Percentiles rank a stretch among this genome's conserved stretches.
Conservation (phyloP, 2,329 filamentous ascomycete genomes). For the Tolypocladium endophyticum region DNA sequence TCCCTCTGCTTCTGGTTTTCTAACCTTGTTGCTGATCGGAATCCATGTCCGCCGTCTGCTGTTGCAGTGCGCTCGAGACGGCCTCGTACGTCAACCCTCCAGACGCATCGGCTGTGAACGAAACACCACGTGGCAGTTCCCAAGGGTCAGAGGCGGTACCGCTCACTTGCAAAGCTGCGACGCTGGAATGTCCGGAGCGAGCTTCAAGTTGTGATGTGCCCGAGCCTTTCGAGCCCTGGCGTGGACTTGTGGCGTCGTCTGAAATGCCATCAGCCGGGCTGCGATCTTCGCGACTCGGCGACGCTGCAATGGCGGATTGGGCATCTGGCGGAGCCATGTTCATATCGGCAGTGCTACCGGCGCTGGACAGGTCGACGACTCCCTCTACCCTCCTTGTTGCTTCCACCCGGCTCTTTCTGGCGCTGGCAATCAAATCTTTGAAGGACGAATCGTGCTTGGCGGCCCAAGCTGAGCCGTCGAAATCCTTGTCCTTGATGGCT, state of each 20-base stretch:
- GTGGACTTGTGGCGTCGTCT: not conserved
- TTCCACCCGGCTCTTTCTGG: constrained; percentile 30
- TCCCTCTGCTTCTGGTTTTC: not conserved
- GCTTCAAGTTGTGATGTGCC: not conserved
- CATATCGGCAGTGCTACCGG: not conserved
- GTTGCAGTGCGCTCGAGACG: not conserved
- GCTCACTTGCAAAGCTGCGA: not conserved
- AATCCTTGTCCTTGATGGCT: constrained; percentile 74
- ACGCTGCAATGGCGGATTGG: not conserved
- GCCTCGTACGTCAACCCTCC: not conserved
- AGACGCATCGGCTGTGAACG: not conserved
- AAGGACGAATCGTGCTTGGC: constrained; percentile 65
- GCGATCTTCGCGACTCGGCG: not conserved
- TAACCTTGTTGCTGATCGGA: not conserved
- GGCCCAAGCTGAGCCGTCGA: constrained; percentile 71
- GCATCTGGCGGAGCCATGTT: not conserved
- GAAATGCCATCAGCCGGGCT: not conserved
- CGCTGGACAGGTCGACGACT: not conserved
- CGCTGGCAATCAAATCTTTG: constrained; percentile 66
- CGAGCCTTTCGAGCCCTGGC: not conserved
- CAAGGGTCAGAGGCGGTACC: not conserved
- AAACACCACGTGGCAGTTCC: not conserved
- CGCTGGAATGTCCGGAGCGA: not conserved
- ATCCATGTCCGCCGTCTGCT: not conserved
- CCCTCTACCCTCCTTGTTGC: not conserved